Conservation (phyloP, 2,329 filamentous ascomycete species). For the Aaosphaeria pasadenensis region DNA sequence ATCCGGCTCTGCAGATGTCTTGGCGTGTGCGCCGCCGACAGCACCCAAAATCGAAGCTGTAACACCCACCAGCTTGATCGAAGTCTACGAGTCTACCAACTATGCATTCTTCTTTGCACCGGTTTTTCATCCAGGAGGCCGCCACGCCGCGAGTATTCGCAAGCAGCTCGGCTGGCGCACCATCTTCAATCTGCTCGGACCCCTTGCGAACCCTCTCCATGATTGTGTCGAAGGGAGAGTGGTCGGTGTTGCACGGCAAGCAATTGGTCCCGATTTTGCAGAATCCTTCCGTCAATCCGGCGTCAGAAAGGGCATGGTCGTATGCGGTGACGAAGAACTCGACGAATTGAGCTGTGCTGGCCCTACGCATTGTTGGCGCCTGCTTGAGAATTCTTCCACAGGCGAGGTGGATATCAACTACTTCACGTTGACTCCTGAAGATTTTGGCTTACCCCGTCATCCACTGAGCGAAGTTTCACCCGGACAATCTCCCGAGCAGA, state of each 20-base stretch:
- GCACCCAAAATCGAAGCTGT: constrained; percentile 74
- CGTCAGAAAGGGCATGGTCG: constrained; percentile 78
- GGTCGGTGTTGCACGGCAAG: constrained; percentile 85
- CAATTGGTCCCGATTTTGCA: constrained; percentile 84
- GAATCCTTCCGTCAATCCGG: constrained; percentile 77
- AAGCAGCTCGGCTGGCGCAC: constrained; percentile 90
- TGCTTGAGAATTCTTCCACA: constrained; percentile 51
- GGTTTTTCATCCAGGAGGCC: constrained; percentile 94
- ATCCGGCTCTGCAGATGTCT: constrained; percentile 89
- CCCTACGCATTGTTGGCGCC: constrained; percentile 81
- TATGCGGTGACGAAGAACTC: constrained; percentile 91
- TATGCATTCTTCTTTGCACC: constrained; percentile 96
- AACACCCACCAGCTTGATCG: constrained; percentile 65
- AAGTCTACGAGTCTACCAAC: constrained; percentile 76
- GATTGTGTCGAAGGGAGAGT: constrained; percentile 77
- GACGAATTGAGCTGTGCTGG: constrained; percentile 95
- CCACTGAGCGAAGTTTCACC: constrained; percentile 75
- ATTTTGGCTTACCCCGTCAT: constrained; percentile 80
- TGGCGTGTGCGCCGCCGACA: constrained; percentile 70
- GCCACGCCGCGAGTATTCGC: constrained; percentile 79
- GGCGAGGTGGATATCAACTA: constrained; percentile 62
- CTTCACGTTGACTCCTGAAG: constrained; percentile 75
- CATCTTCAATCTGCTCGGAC: constrained; percentile 95
- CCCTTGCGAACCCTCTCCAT: constrained; percentile 87
- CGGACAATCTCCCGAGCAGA: constrained; percentile 81